Evolutionary conservation across 306 rosid species (phyloP).

Genomic region (Notholithocarpus densiflorus): DNA sequence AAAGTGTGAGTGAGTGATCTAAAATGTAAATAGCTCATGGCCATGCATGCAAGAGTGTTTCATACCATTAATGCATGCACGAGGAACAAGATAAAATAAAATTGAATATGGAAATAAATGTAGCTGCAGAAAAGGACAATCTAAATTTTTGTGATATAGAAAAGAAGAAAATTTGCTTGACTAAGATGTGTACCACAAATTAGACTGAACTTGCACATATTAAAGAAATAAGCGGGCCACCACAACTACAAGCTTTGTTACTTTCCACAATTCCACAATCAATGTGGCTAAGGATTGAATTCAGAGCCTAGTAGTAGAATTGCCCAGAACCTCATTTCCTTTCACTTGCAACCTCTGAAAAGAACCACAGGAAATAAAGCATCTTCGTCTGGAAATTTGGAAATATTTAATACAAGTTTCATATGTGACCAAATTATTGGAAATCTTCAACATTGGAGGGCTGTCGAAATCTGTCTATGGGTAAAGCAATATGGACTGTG

Average conservation of each 20-base stretch:
- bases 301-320: neutral
- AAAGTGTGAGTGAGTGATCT: neutral
- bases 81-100: neutral
- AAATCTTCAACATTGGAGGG: neutral
- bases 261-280: constrained; percentile 13
- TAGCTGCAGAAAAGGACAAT: neutral
- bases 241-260: constrained; percentile 1
- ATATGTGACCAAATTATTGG: neutral
- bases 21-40: neutral
- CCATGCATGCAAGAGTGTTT: neutral
- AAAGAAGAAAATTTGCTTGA: neutral
- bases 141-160: neutral
- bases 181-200: neutral
- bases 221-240: neutral
- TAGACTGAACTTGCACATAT: neutral
- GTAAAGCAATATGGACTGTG: neutral
- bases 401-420: neutral
- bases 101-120: neutral
- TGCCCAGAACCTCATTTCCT: neutral
- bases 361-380: neutral
- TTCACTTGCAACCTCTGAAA: constrained; percentile 15
- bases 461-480: neutral
- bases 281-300: neutral
- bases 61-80: neutral
- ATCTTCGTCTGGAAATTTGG: neutral